phyloP scores from a whole-genome alignment of 2,329 filamentous ascomycete species.

The Ascochyta koolunga region DNA sequence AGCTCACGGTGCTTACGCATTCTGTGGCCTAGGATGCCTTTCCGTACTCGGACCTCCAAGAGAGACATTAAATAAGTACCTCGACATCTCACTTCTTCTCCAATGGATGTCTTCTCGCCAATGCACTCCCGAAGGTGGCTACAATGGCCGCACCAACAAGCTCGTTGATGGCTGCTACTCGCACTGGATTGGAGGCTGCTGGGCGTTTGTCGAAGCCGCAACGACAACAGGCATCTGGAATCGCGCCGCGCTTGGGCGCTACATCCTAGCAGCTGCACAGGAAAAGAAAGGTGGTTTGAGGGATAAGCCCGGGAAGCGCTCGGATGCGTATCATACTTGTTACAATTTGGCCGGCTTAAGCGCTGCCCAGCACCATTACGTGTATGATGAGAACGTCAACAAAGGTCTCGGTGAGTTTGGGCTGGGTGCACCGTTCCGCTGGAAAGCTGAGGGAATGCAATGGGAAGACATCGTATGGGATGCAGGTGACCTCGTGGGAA shows the following conservation, averaged over 20 bases:
- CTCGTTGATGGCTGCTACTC: constrained; percentile 98
- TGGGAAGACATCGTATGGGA: constrained; percentile 66
- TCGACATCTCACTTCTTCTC: constrained; percentile 77
- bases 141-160: constrained; percentile 95
- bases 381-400: constrained; percentile 50
- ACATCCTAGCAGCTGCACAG: constrained; percentile 90
- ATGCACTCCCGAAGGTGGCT: constrained; percentile 88
- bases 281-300: constrained; percentile 79
- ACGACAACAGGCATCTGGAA: constrained; percentile 68
- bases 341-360: constrained; percentile 89
- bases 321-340: constrained; percentile 91
- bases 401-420: constrained; percentile 32
- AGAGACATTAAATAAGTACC: constrained; percentile 73
- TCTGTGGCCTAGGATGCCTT: constrained; percentile 89
- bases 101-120: constrained; percentile 91
- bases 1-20: constrained; percentile 95
- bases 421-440: constrained; percentile 52
- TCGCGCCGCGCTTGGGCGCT: constrained; percentile 82
- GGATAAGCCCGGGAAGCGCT: constrained; percentile 88
- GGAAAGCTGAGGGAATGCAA: constrained; percentile 54
- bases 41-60: constrained; percentile 83
- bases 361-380: constrained; percentile 72
- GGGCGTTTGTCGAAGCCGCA: constrained; percentile 85
- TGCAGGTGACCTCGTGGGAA: constrained; percentile 69
- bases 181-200: constrained; percentile 96